Evolutionary conservation across 768 basidiomycete genomes (phyloP), one percentile per base, ranked within the genome.

Genomic region (Mrakia frigida): DNA sequence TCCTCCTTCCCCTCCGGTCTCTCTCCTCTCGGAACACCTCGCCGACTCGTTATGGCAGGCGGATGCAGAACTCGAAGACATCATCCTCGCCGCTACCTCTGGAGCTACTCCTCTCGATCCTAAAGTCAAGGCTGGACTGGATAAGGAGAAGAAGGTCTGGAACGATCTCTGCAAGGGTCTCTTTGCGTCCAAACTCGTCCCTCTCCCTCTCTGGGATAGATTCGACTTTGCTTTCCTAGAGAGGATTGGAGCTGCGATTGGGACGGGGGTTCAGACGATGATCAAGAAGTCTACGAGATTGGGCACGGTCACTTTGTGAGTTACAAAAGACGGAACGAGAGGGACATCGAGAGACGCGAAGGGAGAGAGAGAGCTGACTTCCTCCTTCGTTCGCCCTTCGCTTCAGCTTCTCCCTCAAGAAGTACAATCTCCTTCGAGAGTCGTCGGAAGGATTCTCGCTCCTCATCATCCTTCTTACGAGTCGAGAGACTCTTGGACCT

Each of bases 401-500:
- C n/a, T 50, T 25, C 63, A 78, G 77, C 69, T 78, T 70, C 70
- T 78, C 77, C 5, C 67, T 78, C 31, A 94, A 94, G 85, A 99
- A 98, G 84, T 96, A 95, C 86, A 99, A 98, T 82, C 88, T 99
- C 53, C 88, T 98, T 23, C 91, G 97, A 52, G 97, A 99, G 85
- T 93, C 97, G 80, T 94, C 94, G 0, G 96, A 98, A 85, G 97
- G 97, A 11, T 99, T 94, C 85, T 93, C 93, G 82, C 94, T 95
- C 83, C 88, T 98, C 43, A 88, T 90, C 37, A 88, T 91, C 14
- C 93, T 98, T 81, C 85, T 99, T 16, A 35, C 56, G 10, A 69
- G 69, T n/a, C 33, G 56, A 25, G 73, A 74, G 41, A 74, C 73
- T 31, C 53, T 78, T 10, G 77, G 77, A 31, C 56, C 56, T 6